Evolutionary conservation across 768 basidiomycete genomes (phyloP).

Genomic region (Dictyophora rubrovolvata): DNA sequence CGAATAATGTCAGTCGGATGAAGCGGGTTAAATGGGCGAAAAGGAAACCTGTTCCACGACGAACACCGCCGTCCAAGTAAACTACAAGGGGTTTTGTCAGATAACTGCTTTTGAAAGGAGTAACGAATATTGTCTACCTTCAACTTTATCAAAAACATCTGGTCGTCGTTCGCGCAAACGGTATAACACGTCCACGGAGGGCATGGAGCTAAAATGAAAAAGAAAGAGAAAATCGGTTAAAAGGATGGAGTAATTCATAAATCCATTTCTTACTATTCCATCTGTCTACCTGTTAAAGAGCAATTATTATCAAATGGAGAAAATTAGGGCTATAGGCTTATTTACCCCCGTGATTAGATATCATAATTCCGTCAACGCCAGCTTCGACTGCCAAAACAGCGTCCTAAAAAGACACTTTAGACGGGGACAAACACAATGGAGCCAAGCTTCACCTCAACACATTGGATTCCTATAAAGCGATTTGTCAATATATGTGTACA

Average conservation of each 20-base stretch:
- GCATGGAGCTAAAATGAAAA: constrained; percentile 45
- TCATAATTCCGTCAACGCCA: constrained; percentile 77
- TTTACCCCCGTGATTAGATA: constrained; percentile 86
- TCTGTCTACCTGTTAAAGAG: constrained; percentile 48
- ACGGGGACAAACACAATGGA: too few species aligned
- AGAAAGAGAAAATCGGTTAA: constrained; percentile 18
- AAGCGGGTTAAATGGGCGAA: neutral
- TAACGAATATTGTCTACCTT: constrained; percentile 35
- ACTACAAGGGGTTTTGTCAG: constrained; percentile 30
- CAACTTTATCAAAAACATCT: constrained; percentile 59
- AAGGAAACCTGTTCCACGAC: constrained; percentile 61
- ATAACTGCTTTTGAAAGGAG: constrained; percentile 2
- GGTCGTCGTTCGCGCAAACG: constrained; percentile 62
- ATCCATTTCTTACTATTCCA: constrained; percentile 56
- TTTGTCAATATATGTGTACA: constrained; percentile 9
- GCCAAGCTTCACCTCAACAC: constrained; percentile 43
- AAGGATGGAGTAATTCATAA: constrained; percentile 9
- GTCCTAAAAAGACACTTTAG: constrained; percentile 43
- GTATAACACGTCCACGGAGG: constrained; percentile 71
- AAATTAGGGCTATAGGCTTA: constrained; percentile 5
- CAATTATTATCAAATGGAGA: constrained; percentile 2
- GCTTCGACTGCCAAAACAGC: constrained; percentile 75
- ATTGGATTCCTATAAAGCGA: constrained; percentile 49
- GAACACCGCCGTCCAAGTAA: constrained; percentile 79
- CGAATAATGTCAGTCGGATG: neutral